Conservation (phyloP, 306 rosid species). For the Acmispon strigosus region DNA sequence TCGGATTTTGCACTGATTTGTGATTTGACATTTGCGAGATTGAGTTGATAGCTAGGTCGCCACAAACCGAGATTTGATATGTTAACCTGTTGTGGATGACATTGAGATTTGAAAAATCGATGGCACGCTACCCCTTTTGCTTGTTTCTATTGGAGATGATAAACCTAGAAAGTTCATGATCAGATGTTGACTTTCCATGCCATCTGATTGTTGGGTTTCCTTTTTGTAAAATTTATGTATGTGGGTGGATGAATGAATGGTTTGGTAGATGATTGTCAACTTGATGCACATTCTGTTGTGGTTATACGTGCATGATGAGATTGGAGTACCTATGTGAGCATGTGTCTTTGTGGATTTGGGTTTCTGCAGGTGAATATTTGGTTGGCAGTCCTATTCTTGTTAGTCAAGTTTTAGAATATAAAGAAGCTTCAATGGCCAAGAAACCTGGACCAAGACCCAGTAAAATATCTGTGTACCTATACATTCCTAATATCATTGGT, state of each 20-base stretch:
- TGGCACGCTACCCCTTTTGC: not conserved
- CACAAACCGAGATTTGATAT: not conserved
- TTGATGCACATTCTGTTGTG: not conserved
- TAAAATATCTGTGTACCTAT: constrained; percentile 75
- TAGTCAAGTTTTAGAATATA: constrained; percentile 23
- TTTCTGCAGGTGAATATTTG: constrained; percentile 35
- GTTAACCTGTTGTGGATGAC: not conserved
- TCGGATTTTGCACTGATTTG: constrained; percentile 7
- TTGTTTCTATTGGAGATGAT: not conserved
- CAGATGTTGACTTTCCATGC: not conserved
- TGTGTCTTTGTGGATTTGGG: constrained; percentile 5
- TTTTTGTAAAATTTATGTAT: not conserved
- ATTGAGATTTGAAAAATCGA: not conserved
- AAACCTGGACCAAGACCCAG: constrained; percentile 44
- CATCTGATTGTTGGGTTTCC: not conserved
- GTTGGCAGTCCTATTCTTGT: constrained; percentile 19
- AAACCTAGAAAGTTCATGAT: not conserved
- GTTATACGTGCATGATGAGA: not conserved
- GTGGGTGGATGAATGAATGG: not conserved
- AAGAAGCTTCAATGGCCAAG: constrained; percentile 61
- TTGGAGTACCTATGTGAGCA: not conserved
- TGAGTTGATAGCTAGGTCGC: not conserved
- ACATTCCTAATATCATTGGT: constrained; percentile 90
- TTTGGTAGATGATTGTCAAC: constrained; percentile 2
- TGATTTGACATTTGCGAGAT: not conserved